phyloP scores from a whole-genome alignment of 2,329 filamentous ascomycete species.

The Colletotrichum liriopes region DNA sequence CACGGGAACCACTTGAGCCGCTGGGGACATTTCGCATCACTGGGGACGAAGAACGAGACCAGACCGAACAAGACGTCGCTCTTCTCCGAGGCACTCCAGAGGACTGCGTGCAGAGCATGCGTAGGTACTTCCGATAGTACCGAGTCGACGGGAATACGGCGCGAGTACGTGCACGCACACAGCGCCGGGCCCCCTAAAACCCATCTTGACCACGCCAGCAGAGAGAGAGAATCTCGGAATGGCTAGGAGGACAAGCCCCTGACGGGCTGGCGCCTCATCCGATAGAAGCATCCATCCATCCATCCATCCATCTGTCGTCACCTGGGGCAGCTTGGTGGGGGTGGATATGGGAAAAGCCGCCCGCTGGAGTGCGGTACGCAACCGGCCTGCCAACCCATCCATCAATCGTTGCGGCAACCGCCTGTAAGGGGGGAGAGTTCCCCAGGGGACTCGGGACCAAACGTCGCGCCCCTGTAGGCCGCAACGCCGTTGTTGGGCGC shows the following conservation, averaged over 20 bases:
- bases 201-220: slow-evolving; percentile 11
- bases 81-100: slow-evolving; percentile 12
- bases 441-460: slow-evolving; percentile 27
- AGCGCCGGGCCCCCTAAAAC: slow-evolving; percentile 16
- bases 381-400: slow-evolving; percentile 1
- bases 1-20: slow-evolving; percentile 12
- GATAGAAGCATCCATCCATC: slow-evolving; percentile 11
- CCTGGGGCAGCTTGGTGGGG: slow-evolving; percentile 18
- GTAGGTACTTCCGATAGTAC: slow-evolving; percentile 8
- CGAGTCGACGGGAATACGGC: slow-evolving; percentile 24
- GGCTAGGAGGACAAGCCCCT: not conserved
- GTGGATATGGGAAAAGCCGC: slow-evolving; percentile 1
- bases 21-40: slow-evolving; percentile 6
- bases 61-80: slow-evolving; percentile 4
- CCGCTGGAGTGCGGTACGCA: slow-evolving; percentile 7
- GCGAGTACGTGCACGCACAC: slow-evolving; percentile 22
- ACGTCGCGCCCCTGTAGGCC: slow-evolving; percentile 27
- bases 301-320: not conserved
- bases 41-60: not conserved
- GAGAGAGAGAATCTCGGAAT: not conserved
- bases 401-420: slow-evolving; percentile 38
- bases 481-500: slow-evolving; percentile 21
- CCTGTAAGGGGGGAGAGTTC: slow-evolving; percentile 32
- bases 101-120: not conserved
- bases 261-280: slow-evolving; percentile 28